Evolutionary conservation across 2,329 filamentous ascomycete genomes (phyloP), one percentile per base, ranked within the genome.

Genomic region (Cercospora zeina): DNA sequence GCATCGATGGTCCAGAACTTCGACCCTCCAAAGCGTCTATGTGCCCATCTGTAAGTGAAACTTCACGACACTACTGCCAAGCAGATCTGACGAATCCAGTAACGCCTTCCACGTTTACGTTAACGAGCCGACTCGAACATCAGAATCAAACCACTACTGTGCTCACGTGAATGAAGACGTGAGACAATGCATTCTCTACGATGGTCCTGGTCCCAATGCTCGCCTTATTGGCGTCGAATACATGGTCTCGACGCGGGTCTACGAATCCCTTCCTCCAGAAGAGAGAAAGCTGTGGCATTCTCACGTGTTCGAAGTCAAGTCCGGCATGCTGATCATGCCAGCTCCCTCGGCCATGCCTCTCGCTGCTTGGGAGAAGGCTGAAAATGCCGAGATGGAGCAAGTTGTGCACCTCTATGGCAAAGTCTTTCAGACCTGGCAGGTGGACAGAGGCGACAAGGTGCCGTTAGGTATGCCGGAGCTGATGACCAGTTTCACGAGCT

Each of bases 41-140:
- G 91, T 75, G 90, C 89, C 0, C 90, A 93, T 72, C 81, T 96
- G 65, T 65, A 56, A 57, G 59, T 30, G 4, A 27, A 27, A 13
- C 13, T 6, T 13, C 19, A 14, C 2, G 11, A 27, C 1, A 30
- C n/a, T 13, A 3, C 6, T 6, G 16, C 8, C 24, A 5, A 31
- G n/a, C 8, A 6, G 14, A 5, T 10, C 54, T 61, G 21, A 65
- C 42, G 39, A 33, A 14, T 16, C 19, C 57, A 67, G 65, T 1
- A 93, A 95, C 70, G 91, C 90, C n/a, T 93, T 93, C 71, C 91
- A 96, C 71, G 85, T 87, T 53, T 95, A 95, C 72, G 87, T 87
- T n/a, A 82, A 85, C 27, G 89, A 93, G 50, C 85, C 87, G 0
- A 82, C 78, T 1, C 85, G 89, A 13, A 80, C 59, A 39, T 87